Conservation (phyloP, 148 eudicot species). For the Camellia granthamiana region DNA sequence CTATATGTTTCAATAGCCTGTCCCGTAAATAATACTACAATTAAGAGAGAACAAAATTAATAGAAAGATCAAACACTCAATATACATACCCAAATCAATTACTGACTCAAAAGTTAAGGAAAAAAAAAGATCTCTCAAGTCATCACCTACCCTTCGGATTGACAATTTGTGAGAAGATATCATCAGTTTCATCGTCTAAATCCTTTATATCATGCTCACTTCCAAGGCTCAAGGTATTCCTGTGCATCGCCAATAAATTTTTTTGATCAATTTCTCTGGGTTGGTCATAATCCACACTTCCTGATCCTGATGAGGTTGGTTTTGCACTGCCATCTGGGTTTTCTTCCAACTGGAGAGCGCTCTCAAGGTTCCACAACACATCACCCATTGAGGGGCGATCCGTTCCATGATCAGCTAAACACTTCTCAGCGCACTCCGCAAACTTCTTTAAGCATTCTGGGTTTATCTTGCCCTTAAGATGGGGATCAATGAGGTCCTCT, state of each 20-base stretch:
- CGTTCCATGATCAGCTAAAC: constrained; percentile 40
- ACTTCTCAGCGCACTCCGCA: constrained; percentile 41
- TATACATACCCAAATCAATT: background rate
- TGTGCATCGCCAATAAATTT: constrained; percentile 37
- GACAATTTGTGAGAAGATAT: constrained; percentile 43
- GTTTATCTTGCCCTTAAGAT: constrained; percentile 40
- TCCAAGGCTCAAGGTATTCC: constrained; percentile 39
- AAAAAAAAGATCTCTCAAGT: background rate
- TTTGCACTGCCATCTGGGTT: constrained; percentile 17
- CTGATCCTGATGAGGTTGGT: background rate
- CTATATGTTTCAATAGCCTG: background rate
- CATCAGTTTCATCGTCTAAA: constrained; percentile 24
- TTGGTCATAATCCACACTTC: constrained; percentile 13
- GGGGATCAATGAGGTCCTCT: constrained; percentile 42
- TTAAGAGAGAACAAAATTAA: background rate
- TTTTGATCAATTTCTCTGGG: constrained; percentile 18
- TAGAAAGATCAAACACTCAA: background rate
- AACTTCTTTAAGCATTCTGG: constrained; percentile 42
- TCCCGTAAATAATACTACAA: background rate
- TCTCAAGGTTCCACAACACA: constrained; percentile 47
- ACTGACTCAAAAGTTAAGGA: too few species aligned
- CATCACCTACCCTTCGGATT: constrained; percentile 35
- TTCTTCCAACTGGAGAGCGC: constrained; percentile 34
- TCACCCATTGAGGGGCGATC: constrained; percentile 58
- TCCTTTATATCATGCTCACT: constrained; percentile 23